phyloP scores from a whole-genome alignment of 805 yeast genomes.

The Candida parachauliodes region DNA sequence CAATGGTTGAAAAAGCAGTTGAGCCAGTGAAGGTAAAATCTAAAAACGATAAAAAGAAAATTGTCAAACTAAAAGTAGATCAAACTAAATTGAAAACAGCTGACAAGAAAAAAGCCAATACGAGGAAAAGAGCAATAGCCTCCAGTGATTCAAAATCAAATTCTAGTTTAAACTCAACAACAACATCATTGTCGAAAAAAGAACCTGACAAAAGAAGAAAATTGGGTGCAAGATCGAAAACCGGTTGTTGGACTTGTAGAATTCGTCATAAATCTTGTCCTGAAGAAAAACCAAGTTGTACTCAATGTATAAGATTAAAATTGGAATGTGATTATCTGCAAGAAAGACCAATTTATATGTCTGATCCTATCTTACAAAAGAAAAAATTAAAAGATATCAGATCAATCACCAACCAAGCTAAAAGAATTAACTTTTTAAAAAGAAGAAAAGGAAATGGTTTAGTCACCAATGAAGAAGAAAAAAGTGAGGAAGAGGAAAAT shows the following conservation, averaged over 20 bases:
- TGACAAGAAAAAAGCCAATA: too few species aligned
- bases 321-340: slow-evolving; percentile 53
- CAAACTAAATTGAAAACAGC: background rate
- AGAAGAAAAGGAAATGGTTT: slow-evolving; percentile 8
- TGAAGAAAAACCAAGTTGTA: slow-evolving; percentile 59
- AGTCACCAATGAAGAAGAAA: slow-evolving; percentile 1
- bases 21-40: background rate
- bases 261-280: slow-evolving; percentile 71
- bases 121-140: background rate
- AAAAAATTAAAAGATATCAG: slow-evolving; percentile 50
- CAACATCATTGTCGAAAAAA: slow-evolving; percentile 2
- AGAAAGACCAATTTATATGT: slow-evolving; percentile 54
- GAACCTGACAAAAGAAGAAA: slow-evolving; percentile 16
- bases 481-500: background rate
- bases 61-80: background rate
- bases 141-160: background rate
- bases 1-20: background rate
- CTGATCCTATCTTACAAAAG: slow-evolving; percentile 36
- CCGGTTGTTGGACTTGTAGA: slow-evolving; percentile 80
- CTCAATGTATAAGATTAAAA: slow-evolving; percentile 54
- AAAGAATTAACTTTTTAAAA: slow-evolving; percentile 14
- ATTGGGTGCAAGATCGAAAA: slow-evolving; percentile 39
- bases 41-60: background rate
- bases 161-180: background rate
- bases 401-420: slow-evolving; percentile 32